These are phyloP conservation scores for Entomortierella chlamydospora DNA, from an alignment of 192 early-diverging fungal genomes.

Conservation along the genomic window DNA sequence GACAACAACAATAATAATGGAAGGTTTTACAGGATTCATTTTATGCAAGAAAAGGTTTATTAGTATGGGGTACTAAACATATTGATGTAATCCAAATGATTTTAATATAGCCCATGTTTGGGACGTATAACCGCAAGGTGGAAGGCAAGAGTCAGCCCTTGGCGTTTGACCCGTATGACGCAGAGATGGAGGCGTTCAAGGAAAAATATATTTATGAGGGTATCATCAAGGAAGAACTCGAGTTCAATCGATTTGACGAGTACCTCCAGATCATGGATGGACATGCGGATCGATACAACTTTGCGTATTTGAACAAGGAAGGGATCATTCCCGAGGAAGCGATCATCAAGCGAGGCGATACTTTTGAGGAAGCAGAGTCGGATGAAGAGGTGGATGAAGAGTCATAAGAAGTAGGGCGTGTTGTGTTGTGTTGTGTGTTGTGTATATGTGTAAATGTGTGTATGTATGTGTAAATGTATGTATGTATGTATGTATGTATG, in stretches of 20 bases:
- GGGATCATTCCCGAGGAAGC: slow-evolving; percentile 64
- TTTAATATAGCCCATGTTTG: slow-evolving; percentile 65
- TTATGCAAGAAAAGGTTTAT: too few relatives aligned
- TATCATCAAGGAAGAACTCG: slow-evolving; percentile 81
- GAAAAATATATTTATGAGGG: slow-evolving; percentile 87
- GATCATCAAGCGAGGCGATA: slow-evolving; percentile 51
- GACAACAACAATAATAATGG: too few relatives aligned
- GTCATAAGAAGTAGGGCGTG: background rate
- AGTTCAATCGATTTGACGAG: slow-evolving; percentile 70
- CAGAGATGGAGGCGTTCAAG: slow-evolving; percentile 87
- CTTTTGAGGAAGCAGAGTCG: slow-evolving; percentile 19
- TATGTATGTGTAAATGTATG: too few relatives aligned
- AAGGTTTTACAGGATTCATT: too few relatives aligned
- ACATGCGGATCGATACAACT: slow-evolving; percentile 60
- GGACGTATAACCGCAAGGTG: slow-evolving; percentile 71
- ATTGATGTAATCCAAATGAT: too few relatives aligned
- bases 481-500: too few relatives aligned
- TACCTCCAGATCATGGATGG: slow-evolving; percentile 72
- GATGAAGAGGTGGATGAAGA: slow-evolving; percentile 34
- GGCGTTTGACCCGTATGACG: slow-evolving; percentile 70
- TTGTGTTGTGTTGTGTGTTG: background rate
- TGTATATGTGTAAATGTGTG: background rate
- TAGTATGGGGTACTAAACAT: too few relatives aligned
- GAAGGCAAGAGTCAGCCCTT: slow-evolving; percentile 55
- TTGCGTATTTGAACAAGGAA: slow-evolving; percentile 71